Evolutionary conservation across 306 rosid genomes (phyloP).

Genomic region (Dryas octopetala): DNA sequence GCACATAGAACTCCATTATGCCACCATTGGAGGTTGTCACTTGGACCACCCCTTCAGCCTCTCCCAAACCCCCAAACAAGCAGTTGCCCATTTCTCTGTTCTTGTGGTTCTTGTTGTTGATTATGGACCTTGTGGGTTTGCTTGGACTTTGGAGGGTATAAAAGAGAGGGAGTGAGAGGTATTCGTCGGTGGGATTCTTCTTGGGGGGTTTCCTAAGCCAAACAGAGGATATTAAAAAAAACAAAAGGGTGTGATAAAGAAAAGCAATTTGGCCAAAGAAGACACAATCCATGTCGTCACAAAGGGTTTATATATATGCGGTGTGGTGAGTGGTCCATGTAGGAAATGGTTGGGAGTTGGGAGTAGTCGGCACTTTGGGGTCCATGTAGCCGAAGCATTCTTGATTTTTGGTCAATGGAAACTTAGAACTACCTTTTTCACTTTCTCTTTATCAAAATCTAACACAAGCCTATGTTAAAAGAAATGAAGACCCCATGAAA

Average conservation of each 20-base stretch:
- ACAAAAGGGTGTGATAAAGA: neutral
- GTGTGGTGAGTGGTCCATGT: constrained; percentile 4
- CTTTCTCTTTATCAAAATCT: constrained; percentile 35
- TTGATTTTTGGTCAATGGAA: constrained; percentile 14
- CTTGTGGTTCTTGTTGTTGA: neutral
- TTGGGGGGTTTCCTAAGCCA: constrained; percentile 25
- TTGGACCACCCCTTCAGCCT: constrained; percentile 42
- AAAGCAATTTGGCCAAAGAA: constrained; percentile 19
- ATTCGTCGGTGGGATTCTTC: constrained; percentile 51
- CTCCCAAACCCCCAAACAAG: constrained; percentile 52
- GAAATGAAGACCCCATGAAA: neutral
- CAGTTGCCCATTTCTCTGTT: constrained; percentile 60
- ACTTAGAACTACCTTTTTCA: neutral
- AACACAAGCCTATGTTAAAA: neutral
- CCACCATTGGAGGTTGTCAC: constrained; percentile 78
- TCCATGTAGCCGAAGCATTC: constrained; percentile 27
- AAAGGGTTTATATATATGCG: constrained; percentile 1
- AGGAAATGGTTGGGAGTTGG: neutral
- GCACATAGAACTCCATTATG: constrained; percentile 72
- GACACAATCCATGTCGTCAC: neutral
- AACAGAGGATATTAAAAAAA: neutral
- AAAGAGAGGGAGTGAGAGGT: constrained; percentile 7
- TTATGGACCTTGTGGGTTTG: neutral
- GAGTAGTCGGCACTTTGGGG: constrained; percentile 9
- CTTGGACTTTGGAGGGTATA: neutral